A percentile compares a stretch with the other conserved stretches of the same genome.
Evolutionary conservation across 208 protist genomes (phyloP).

Genomic region (Leishmania tarentolae): DNA sequence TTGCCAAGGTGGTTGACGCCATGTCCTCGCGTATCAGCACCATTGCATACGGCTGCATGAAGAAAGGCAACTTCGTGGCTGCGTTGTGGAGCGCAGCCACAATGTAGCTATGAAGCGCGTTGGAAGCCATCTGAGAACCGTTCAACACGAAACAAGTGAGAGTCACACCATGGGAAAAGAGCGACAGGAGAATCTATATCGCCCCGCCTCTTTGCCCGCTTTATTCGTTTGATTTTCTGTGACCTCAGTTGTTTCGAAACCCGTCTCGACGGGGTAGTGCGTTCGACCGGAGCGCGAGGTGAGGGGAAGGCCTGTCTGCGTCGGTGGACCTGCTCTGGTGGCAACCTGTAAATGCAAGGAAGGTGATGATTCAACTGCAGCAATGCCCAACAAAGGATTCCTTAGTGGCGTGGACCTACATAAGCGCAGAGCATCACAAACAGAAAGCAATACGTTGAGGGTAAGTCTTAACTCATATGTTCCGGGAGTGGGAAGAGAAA

Average conservation of each 20-base stretch:
- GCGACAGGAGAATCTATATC: not conserved
- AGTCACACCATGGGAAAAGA: not conserved
- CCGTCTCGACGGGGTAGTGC: not conserved
- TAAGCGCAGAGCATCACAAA: not conserved
- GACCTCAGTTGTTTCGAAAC: not conserved
- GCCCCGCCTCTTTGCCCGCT: not conserved
- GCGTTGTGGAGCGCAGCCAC: constrained; percentile 14
- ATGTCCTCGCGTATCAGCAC: constrained; percentile 20
- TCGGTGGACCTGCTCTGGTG: not conserved
- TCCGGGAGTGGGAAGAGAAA: not conserved
- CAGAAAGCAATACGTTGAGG: not conserved
- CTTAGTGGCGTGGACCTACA: not conserved
- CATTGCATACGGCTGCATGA: constrained; percentile 25
- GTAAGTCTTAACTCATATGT: not conserved
- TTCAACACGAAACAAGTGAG: not conserved
- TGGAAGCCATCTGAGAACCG: constrained; percentile 2
- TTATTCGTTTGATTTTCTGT: not conserved
- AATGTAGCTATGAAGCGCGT: constrained; percentile 19
- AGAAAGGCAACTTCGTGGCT: constrained; percentile 23
- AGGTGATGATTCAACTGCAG: not conserved
- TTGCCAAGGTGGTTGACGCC: constrained; percentile 16
- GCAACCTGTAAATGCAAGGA: not conserved
- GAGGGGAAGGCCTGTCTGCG: not conserved
- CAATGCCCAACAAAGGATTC: not conserved
- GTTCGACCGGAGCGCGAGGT: not conserved